Base-by-base conservation (phyloP, 1,284 basidiomycete genomes). In the Puccinia coronata region DNA sequence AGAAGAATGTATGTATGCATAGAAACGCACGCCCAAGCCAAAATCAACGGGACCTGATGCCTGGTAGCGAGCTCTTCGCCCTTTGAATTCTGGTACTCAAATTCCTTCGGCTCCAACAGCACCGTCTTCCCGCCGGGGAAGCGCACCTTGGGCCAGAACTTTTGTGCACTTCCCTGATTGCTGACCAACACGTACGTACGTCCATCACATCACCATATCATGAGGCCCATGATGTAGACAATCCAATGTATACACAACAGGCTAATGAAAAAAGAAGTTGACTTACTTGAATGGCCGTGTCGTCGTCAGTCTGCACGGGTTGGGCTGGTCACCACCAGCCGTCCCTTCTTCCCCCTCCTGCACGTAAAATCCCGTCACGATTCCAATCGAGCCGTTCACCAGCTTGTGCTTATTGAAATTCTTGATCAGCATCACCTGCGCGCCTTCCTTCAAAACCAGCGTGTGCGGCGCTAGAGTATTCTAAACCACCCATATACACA, bases 321-420 rank as follows among this genome's bases (percentile, higher is more conserved):
- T 53, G 31, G 59, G 72, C 23, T 25, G 36, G 57, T 4, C 11
- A n/a, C n/a, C n/a, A n/a, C 49, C 31, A 39, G 25, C 16, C 55
- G 84, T 25, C 83, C 83, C 67, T 83, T 83, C 57, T 83, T 86
- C 67, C 84, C 82, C 9, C 86, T 85, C 49, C 86, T 86, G 28
- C 76, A 3, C 25, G 31, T 36, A 85, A 85, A 96, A 96, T 0
- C 88, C 89, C n/a, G 91, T 85, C 28, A 95, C 89, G 82, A 88
- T 89, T 25, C 94, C 94, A 83, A 94, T 90, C 14, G 91, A 92
- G 0, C 94, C 94, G 85, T 96, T 96, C 61, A 95, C 93, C 8
- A 95, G 89, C 70, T 88, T 88, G 59, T 91, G 90, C 84, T 92
- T 92, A 9, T 41, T 39, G 9, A 89, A 86, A 85, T 89, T 94